Evolutionary conservation across 2,329 filamentous ascomycete species (phyloP).

Genomic region (Metarhizium album): DNA sequence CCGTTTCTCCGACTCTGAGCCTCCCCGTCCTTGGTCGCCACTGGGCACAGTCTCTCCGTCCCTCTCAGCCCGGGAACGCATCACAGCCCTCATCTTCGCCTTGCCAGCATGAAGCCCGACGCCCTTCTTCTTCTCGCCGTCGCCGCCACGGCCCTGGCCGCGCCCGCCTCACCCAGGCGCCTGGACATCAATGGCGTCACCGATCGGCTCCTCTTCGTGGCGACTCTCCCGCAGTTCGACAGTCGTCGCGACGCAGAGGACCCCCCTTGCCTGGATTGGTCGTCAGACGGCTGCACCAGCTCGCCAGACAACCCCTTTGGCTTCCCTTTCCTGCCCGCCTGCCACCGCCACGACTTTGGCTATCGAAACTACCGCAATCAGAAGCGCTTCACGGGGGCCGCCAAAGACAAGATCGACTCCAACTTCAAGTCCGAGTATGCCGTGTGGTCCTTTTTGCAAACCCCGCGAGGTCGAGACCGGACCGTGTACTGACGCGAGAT

Average conservation of each 20-base stretch:
- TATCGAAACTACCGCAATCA: slow-evolving; percentile 43
- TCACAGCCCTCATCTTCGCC: background rate
- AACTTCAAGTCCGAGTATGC: slow-evolving; percentile 37
- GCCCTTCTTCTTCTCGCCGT: slow-evolving; percentile 15
- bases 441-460: background rate
- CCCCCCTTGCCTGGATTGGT: slow-evolving; percentile 30
- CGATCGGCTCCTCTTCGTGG: slow-evolving; percentile 35
- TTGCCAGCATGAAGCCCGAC: slow-evolving; percentile 24
- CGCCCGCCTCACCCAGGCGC: slow-evolving; percentile 12
- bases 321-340: slow-evolving; percentile 32
- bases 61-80: background rate
- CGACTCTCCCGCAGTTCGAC: slow-evolving; percentile 31
- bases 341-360: slow-evolving; percentile 46
- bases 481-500: background rate
- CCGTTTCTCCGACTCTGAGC: no score
- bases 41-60: no score
- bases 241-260: slow-evolving; percentile 25
- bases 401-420: slow-evolving; percentile 34
- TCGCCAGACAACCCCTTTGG: slow-evolving; percentile 33
- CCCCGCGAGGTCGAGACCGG: background rate
- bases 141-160: slow-evolving; percentile 14
- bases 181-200: slow-evolving; percentile 22
- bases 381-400: slow-evolving; percentile 30
- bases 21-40: no score
- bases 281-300: slow-evolving; percentile 30